phyloP scores from a whole-genome alignment of 1,284 basidiomycete species.

The Cystobasidium slooffiae region DNA sequence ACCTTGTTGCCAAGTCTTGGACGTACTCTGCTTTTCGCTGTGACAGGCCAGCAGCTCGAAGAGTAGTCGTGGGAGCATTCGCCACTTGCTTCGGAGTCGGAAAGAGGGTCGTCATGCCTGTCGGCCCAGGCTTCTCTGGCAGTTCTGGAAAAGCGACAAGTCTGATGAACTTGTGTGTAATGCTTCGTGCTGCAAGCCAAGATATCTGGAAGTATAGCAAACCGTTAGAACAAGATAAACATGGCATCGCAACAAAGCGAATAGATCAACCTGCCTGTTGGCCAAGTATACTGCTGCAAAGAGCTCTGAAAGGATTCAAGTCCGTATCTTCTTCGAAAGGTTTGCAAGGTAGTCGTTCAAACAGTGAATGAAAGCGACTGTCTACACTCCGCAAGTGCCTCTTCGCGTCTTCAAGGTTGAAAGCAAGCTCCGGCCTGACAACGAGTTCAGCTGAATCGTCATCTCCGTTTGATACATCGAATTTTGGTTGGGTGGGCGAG shows the following conservation, averaged over 20 bases:
- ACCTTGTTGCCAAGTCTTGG: constrained; percentile 73
- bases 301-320: constrained; percentile 74
- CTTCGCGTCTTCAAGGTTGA: constrained; percentile 75
- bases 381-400: constrained; percentile 71
- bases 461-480: constrained; percentile 6
- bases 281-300: constrained; percentile 69
- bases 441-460: constrained; percentile 51
- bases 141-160: constrained; percentile 69
- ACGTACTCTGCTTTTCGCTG: constrained; percentile 84
- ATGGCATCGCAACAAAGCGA: too few species aligned
- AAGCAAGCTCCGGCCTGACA: constrained; percentile 70
- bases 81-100: constrained; percentile 74
- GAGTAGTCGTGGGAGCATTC: constrained; percentile 58
- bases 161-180: constrained; percentile 78
- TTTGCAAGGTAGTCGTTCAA: constrained; percentile 68
- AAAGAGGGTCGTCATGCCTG: constrained; percentile 61
- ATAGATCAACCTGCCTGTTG: constrained; percentile 45
- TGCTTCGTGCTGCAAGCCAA: constrained; percentile 83
- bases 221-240: too few species aligned
- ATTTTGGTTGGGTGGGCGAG: constrained; percentile 2
- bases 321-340: constrained; percentile 67
- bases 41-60: constrained; percentile 75
- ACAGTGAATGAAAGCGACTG: constrained; percentile 71
- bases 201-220: constrained; percentile 79
- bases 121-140: constrained; percentile 65